phyloP scores from a whole-genome alignment of 108 stramenopile species.

The Stephanodiscus triporus region DNA sequence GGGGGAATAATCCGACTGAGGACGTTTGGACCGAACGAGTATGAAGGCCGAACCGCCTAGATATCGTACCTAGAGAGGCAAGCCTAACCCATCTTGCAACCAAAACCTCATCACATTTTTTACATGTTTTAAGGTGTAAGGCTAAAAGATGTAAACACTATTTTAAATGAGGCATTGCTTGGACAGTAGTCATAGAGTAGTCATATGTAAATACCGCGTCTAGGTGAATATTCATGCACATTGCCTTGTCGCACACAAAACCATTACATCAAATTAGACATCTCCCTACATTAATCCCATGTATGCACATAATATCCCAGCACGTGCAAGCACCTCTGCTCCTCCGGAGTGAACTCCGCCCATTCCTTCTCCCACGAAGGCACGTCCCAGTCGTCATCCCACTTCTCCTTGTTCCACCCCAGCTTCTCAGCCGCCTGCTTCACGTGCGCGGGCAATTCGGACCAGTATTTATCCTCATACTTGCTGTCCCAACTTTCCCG shows the following conservation, averaged over 20 bases:
- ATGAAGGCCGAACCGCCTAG: too few relatives aligned
- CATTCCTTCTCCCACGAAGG: constrained; percentile 32
- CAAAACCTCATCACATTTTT: too few relatives aligned
- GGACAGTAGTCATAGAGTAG: too few relatives aligned
- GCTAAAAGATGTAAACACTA: too few relatives aligned
- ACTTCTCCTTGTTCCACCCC: constrained; percentile 56
- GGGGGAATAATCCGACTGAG: too few relatives aligned
- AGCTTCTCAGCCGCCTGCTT: constrained; percentile 52
- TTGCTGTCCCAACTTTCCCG: constrained; percentile 58
- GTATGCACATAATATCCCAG: constrained; percentile 43
- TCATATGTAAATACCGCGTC: too few relatives aligned
- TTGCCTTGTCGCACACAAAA: not conserved
- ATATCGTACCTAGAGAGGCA: too few relatives aligned
- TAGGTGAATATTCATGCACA: not conserved
- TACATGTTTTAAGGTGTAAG: too few relatives aligned
- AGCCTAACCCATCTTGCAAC: too few relatives aligned
- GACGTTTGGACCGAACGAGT: too few relatives aligned
- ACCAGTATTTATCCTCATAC: constrained; percentile 55
- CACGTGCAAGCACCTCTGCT: constrained; percentile 32
- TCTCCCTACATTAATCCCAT: constrained; percentile 12
- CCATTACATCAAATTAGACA: not conserved
- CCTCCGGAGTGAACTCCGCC: constrained; percentile 23
- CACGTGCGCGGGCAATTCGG: constrained; percentile 51
- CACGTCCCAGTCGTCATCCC: constrained; percentile 58
- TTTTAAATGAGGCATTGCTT: too few relatives aligned